A percentile compares a stretch with the other conserved stretches of the same genome.
Evolutionary conservation across 2,329 filamentous ascomycete genomes (phyloP).

Genomic region (Ascochyta koolunga): DNA sequence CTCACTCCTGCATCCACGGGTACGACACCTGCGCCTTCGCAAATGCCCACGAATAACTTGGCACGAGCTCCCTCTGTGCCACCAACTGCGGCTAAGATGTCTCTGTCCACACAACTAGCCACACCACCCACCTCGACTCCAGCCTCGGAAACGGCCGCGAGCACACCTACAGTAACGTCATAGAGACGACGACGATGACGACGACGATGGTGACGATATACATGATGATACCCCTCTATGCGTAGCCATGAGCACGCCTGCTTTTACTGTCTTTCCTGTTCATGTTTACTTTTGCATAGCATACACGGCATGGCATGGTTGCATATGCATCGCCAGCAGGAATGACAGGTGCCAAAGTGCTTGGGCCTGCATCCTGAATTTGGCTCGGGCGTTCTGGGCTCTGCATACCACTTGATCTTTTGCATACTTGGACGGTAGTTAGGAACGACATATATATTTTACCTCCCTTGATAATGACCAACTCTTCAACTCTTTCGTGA

Average conservation of each 20-base stretch:
- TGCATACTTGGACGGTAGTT: slow-evolving; percentile 7
- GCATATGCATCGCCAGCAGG: slow-evolving; percentile 36
- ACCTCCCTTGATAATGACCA: not conserved
- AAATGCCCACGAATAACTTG: not conserved
- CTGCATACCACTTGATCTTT: slow-evolving; percentile 12
- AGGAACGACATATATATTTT: slow-evolving; percentile 9
- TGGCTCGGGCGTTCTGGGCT: slow-evolving; percentile 37
- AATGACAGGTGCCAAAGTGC: slow-evolving; percentile 46
- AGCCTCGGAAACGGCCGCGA: slow-evolving; percentile 5
- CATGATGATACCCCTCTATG: slow-evolving; percentile 30
- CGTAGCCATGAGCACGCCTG: slow-evolving; percentile 3
- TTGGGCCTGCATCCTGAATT: slow-evolving; percentile 39
- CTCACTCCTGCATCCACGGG: slow-evolving; percentile 13
- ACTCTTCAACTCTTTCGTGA: not conserved
- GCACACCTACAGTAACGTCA: not conserved
- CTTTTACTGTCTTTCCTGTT: slow-evolving; percentile 6
- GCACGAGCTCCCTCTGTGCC: not conserved
- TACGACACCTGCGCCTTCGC: slow-evolving; percentile 13
- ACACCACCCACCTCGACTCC: slow-evolving; percentile 16
- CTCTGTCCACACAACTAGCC: slow-evolving; percentile 1
- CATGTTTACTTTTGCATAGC: slow-evolving; percentile 33
- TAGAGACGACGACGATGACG: slow-evolving; percentile 9
- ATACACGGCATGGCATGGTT: slow-evolving; percentile 37
- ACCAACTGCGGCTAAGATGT: not conserved
- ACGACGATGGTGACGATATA: slow-evolving; percentile 14